phyloP scores from a whole-genome alignment of 345 rosid genomes.

The Populus deltoides region DNA sequence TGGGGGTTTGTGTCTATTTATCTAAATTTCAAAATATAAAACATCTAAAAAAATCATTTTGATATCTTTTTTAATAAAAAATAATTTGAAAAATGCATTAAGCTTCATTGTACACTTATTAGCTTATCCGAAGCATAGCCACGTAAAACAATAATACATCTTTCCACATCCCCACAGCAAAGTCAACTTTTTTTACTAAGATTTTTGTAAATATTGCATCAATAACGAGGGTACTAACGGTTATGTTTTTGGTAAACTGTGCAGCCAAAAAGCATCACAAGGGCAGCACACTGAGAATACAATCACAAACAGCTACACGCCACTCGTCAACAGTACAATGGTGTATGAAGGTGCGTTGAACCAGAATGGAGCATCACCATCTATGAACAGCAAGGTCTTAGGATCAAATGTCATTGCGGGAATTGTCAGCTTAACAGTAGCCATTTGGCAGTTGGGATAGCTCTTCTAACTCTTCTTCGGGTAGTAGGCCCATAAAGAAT shows the following conservation, averaged over 20 bases:
- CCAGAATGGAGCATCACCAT: conserved; percentile 43
- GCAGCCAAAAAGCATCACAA: conserved; percentile 75
- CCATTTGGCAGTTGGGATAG: conserved; percentile 39
- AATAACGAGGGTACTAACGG: conserved; percentile 22
- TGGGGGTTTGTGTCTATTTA: too few relatives aligned
- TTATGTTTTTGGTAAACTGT: conserved; percentile 1
- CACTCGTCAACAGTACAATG: conserved; percentile 42
- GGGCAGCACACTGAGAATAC: conserved; percentile 29
- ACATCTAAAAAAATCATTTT: too few relatives aligned
- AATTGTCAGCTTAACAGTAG: conserved; percentile 27
- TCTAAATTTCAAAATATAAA: too few relatives aligned
- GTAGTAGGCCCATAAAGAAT: background rate
- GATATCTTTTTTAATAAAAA: too few relatives aligned
- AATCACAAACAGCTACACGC: background rate
- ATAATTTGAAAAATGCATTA: too few relatives aligned
- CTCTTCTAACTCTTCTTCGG: conserved; percentile 29
- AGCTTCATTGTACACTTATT: too few relatives aligned
- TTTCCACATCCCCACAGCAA: conserved; percentile 11
- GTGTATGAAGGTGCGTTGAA: conserved; percentile 66
- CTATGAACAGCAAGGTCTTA: conserved; percentile 21
- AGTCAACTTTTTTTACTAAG: background rate
- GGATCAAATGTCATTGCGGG: conserved; percentile 23
- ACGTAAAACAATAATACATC: background rate
- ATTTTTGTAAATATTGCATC: background rate
- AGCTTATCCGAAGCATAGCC: background rate